Evolutionary conservation across 2,329 filamentous ascomycete genomes (phyloP).

Genomic region (Colletotrichum euphorbiae): DNA sequence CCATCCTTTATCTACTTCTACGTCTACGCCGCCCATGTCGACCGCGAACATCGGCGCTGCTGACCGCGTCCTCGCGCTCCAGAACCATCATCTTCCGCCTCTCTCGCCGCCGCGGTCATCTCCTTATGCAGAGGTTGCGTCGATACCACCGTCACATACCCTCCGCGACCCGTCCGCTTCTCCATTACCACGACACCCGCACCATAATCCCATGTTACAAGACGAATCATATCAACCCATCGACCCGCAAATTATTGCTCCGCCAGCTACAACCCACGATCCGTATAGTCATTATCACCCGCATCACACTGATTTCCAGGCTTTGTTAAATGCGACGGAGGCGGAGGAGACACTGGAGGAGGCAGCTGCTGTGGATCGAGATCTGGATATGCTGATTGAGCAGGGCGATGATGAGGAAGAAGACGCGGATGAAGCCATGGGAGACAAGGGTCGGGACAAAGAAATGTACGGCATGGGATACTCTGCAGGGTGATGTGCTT

Average conservation of each 20-base stretch:
- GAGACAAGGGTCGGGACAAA: conserved; percentile 35
- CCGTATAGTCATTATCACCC: conserved; percentile 55
- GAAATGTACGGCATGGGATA: conserved; percentile 31
- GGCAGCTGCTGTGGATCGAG: conserved; percentile 56
- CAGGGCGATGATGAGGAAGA: conserved; percentile 56
- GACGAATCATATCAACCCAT: conserved; percentile 62
- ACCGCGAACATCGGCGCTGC: conserved; percentile 31
- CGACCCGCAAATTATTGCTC: conserved; percentile 69
- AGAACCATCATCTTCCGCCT: conserved; percentile 44
- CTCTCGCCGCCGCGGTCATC: conserved; percentile 44
- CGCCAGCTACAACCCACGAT: conserved; percentile 48
- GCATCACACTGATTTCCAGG: conserved; percentile 62
- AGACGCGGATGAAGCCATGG: conserved; percentile 49
- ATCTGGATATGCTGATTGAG: conserved; percentile 65
- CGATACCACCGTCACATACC: conserved; percentile 53
- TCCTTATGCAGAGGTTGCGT: conserved; percentile 62
- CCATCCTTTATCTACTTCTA: conserved; percentile 1
- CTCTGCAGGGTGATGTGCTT: neutral
- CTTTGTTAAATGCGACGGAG: conserved; percentile 62
- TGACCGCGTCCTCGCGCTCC: conserved; percentile 38
- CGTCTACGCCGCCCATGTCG: conserved; percentile 25
- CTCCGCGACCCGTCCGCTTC: conserved; percentile 46
- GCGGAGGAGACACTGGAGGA: conserved; percentile 51
- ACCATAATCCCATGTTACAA: conserved; percentile 51
- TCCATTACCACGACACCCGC: conserved; percentile 45